These are phyloP conservation scores for Wickerhamomyces xylosicus DNA, from an alignment of 805 yeast species.

Conservation along the genomic window DNA sequence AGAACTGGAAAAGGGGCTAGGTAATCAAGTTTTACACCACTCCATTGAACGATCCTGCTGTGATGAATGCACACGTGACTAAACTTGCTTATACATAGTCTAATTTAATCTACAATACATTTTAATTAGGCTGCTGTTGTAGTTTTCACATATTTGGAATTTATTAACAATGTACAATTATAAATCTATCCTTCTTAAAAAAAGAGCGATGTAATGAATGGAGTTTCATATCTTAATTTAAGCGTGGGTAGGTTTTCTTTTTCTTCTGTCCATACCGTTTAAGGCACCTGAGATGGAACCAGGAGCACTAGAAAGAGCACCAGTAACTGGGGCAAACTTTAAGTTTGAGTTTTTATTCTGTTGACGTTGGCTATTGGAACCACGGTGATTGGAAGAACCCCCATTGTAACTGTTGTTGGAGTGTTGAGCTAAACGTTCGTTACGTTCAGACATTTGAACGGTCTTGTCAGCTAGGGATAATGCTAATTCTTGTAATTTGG, in stretches of 20 bases:
- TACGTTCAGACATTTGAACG: conserved; percentile 67
- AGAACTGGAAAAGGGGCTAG: too few species aligned
- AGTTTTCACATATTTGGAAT: not conserved
- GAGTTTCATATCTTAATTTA: conserved; percentile 4
- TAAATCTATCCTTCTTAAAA: not conserved
- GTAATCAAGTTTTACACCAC: too few species aligned
- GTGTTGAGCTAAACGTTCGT: conserved; percentile 59
- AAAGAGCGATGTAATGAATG: not conserved
- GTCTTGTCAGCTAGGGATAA: conserved; percentile 76
- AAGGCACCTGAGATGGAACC: conserved; percentile 26
- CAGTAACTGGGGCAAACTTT: conserved; percentile 23
- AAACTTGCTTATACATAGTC: too few species aligned
- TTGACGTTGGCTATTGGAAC: conserved; percentile 15
- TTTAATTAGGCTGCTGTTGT: too few species aligned
- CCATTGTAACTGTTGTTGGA: conserved; percentile 17
- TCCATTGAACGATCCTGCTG: too few species aligned
- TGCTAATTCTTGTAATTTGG: conserved; percentile 83
- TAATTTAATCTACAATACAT: too few species aligned
- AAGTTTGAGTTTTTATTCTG: conserved; percentile 20
- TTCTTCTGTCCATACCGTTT: conserved; percentile 25
- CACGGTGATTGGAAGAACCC: conserved; percentile 10
- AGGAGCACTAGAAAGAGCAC: conserved; percentile 24
- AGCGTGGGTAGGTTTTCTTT: conserved; percentile 17
- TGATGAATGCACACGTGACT: too few species aligned
- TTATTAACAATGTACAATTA: not conserved